Evolutionary conservation across 768 basidiomycete genomes (phyloP), one percentile per base, ranked within the genome.

Genomic region (Multifurca ochricompacta): DNA sequence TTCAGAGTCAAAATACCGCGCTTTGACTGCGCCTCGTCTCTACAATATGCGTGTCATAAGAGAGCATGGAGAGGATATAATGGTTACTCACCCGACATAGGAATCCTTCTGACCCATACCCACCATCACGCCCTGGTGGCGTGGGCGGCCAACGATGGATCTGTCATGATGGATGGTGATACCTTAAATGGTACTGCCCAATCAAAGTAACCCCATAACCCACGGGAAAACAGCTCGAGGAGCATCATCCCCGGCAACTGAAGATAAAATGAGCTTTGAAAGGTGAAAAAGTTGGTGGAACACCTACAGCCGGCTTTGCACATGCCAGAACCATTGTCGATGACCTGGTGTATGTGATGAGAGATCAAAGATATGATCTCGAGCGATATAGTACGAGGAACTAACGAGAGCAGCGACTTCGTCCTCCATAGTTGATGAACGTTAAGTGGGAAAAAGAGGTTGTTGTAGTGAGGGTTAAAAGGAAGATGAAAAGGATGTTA

Each of bases 271-370:
- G 87, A 69, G 85, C 87, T 78, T 68, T 62, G 70, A 68, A 63
- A 51, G 43, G 49, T 54, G 54, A 43, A 56, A 27, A 48, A 34
- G 35, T 46, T 58, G 45, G 58, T 48, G 48, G 47, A 30, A 25
- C 35, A 85, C 87, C 65, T 70, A 91, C 89, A 92, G 74, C 96
- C 95, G 82, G 95, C 95, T 78, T 98, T 98, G 87, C 94, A 97
- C 94, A 97, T 98, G 74, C 94, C 95, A 68, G 94, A 97, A 68
- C 91, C 91, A 71, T 90, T 90, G 73, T 91, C 87, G 69, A 89
- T 86, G 72, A 90, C 87, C 87, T 87, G 61, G 16, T n/a, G n/a
- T n/a, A 36, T 62, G 16, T 27, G 18, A 45, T 10, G 37, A 0
- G 36, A 45, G 40, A 55, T 41, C 51, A 44, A 14, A n/a, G 30